Conservation (phyloP, 768 basidiomycete genomes). For the Tulasnella sp. region DNA sequence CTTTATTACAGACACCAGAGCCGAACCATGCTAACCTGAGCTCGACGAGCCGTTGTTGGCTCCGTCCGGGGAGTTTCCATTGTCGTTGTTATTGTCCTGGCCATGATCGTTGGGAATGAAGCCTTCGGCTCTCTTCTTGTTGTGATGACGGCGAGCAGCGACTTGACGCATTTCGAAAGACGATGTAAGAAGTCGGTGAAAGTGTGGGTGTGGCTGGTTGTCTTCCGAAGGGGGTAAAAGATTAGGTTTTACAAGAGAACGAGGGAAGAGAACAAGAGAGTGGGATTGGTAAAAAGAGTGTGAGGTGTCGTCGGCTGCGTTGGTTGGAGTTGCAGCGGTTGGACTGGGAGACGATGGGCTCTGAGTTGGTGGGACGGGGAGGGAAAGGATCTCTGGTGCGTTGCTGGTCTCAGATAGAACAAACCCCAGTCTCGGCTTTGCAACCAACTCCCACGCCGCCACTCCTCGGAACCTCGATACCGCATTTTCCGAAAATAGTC, state of each 20-base stretch:
- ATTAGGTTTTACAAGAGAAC: constrained; percentile 3
- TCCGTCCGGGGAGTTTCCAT: neutral
- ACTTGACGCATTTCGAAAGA: neutral
- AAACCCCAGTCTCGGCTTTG: neutral
- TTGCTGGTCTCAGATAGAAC: neutral
- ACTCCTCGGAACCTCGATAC: neutral
- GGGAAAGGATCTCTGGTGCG: neutral
- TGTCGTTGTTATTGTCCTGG: neutral
- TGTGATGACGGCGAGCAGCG: neutral
- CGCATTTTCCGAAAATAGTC: constrained; percentile 5
- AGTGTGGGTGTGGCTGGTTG: neutral
- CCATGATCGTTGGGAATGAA: neutral
- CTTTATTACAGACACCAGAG: neutral
- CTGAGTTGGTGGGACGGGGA: neutral
- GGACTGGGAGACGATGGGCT: neutral
- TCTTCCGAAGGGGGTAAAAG: neutral
- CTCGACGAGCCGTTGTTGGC: neutral
- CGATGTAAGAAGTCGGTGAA: neutral
- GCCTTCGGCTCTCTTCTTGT: neutral
- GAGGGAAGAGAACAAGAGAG: neutral
- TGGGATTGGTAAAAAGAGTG: constrained; percentile 12
- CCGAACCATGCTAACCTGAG: neutral
- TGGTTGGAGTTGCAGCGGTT: neutral
- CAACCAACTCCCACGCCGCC: constrained; percentile 7
- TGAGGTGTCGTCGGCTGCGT: constrained; percentile 7